Conservation (phyloP, 1,284 basidiomycete genomes). For the Cutaneotrichosporon spelunceum region DNA sequence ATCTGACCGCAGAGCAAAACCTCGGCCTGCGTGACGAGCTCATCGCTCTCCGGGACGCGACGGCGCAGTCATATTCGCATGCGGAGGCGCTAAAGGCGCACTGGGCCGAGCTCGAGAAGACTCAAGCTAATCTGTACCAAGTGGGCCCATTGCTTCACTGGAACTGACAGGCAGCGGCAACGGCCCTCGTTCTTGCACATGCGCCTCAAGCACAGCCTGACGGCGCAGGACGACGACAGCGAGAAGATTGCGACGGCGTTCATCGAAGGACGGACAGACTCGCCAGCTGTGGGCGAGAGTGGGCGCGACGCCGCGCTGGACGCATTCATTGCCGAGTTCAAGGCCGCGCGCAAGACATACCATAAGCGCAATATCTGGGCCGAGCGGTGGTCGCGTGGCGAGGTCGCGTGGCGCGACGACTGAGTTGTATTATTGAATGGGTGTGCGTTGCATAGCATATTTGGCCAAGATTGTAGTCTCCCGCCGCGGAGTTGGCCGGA, state of each 20-base stretch:
- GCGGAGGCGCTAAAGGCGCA: conserved; percentile 72
- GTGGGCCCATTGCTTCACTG: conserved; percentile 54
- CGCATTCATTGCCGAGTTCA: conserved; percentile 81
- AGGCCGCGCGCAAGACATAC: conserved; percentile 75
- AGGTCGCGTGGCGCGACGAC: conserved; percentile 74
- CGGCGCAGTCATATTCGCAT: conserved; percentile 76
- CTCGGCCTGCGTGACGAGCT: conserved; percentile 68
- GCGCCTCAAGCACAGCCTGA: conserved; percentile 77
- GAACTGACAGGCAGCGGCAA: conserved; percentile 61
- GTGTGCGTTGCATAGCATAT: conserved; percentile 4
- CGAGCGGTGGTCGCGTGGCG: conserved; percentile 75
- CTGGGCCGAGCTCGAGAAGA: conserved; percentile 79
- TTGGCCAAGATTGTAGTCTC: no score
- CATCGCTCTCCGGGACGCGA: conserved; percentile 69
- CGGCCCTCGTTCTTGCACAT: conserved; percentile 79
- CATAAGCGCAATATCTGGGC: conserved; percentile 87
- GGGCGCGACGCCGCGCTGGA: conserved; percentile 58
- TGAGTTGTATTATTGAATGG: conserved; percentile 27
- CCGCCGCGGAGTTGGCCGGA: neutral
- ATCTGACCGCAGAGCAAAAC: conserved; percentile 61
- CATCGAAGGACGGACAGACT: conserved; percentile 59
- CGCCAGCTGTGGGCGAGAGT: conserved; percentile 34
- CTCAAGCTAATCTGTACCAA: conserved; percentile 81
- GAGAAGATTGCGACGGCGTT: conserved; percentile 77
- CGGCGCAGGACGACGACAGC: conserved; percentile 80